Evolutionary conservation across 331 rosid genomes (phyloP).

Genomic region (Spiraea crenata): DNA sequence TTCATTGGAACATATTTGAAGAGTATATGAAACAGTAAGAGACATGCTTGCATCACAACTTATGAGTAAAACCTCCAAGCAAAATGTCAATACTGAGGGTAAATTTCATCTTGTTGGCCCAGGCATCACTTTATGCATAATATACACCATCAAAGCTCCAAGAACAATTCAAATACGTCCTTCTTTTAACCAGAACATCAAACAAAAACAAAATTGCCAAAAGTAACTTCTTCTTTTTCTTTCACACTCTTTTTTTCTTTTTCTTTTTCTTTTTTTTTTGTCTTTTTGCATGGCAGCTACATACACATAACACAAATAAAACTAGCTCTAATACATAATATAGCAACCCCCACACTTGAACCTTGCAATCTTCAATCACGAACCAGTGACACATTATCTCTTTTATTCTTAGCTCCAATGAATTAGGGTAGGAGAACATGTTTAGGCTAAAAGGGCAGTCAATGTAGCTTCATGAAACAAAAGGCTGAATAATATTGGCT

Average conservation of each 20-base stretch:
- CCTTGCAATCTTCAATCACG: neutral
- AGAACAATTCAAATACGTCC: neutral
- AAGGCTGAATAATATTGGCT: neutral
- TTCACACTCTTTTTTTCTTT: too few relatives aligned
- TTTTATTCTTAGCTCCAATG: neutral
- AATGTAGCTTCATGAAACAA: too few relatives aligned
- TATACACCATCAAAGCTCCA: neutral
- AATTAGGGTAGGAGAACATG: neutral
- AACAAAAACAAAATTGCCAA: too few relatives aligned
- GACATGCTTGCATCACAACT: neutral
- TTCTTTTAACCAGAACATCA: neutral
- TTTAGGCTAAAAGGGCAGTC: neutral
- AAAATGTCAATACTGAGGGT: too few relatives aligned
- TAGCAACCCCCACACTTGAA: neutral
- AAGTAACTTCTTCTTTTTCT: neutral
- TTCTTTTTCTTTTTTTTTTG: too few relatives aligned
- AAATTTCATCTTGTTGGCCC: too few relatives aligned
- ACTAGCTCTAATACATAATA: neutral
- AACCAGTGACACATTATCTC: neutral
- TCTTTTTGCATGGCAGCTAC: too few relatives aligned
- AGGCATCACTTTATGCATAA: neutral
- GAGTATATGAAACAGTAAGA: too few relatives aligned
- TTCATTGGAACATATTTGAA: too few relatives aligned
- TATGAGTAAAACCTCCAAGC: too few relatives aligned
- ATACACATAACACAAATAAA: too few relatives aligned